Evolutionary conservation across 371 early-diverging fungal species (phyloP).

Genomic region (Mortierella sp.): DNA sequence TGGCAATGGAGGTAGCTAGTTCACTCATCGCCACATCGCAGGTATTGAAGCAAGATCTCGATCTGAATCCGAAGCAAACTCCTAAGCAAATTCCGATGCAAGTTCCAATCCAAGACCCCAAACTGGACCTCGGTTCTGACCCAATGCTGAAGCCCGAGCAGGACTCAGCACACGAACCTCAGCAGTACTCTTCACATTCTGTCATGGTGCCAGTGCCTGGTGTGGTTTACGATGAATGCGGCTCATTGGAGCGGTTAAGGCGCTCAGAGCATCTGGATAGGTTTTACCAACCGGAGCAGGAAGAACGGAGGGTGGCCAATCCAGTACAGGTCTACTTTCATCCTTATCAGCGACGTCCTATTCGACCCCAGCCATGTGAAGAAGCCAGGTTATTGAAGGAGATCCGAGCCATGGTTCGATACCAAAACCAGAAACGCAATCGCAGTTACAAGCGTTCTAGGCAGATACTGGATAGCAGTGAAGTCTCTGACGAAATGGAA

Average conservation of each 20-base stretch:
- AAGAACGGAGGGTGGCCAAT: too few relatives aligned
- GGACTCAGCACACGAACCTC: too few relatives aligned
- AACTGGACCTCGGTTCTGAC: too few relatives aligned
- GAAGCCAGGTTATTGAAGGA: slow-evolving; percentile 17
- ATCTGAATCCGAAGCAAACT: too few relatives aligned
- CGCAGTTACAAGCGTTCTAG: slow-evolving; percentile 8
- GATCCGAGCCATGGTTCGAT: slow-evolving; percentile 35
- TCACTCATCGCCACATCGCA: slow-evolving; percentile 3
- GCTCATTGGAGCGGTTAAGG: neutral
- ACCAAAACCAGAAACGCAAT: slow-evolving; percentile 6
- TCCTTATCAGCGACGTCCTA: slow-evolving; percentile 46
- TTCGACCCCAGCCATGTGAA: slow-evolving; percentile 33
- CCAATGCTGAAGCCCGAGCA: too few relatives aligned
- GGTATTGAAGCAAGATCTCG: slow-evolving; percentile 2
- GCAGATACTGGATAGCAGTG: slow-evolving; percentile 14
- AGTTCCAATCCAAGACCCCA: too few relatives aligned
- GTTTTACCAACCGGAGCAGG: too few relatives aligned
- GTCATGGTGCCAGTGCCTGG: too few relatives aligned
- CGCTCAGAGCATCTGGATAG: slow-evolving; percentile 16
- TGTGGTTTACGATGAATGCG: too few relatives aligned
- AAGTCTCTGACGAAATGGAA: slow-evolving; percentile 32
- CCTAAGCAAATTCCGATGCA: too few relatives aligned
- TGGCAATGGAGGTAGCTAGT: neutral
- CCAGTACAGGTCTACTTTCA: slow-evolving; percentile 20
- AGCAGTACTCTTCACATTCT: too few relatives aligned